Evolutionary conservation across 768 basidiomycete species (phyloP).

Genomic region (Kwoniella botswanensis): DNA sequence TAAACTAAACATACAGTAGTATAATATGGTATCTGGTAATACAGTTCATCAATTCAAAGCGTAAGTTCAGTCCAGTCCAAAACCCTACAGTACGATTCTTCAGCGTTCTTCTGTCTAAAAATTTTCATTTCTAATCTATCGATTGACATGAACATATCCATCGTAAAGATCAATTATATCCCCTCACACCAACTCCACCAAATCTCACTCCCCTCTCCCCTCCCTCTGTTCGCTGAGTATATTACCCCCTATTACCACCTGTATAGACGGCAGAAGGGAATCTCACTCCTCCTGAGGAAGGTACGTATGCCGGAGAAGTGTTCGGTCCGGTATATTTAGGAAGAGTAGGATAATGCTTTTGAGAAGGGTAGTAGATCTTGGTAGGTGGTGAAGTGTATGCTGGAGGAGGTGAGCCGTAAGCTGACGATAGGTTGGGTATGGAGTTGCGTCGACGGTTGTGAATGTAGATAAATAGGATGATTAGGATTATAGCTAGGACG

Average conservation of each 20-base stretch:
- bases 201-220: constrained; percentile 21
- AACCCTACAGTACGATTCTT: too few relatives aligned
- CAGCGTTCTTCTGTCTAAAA: too few relatives aligned
- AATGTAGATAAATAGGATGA: background rate
- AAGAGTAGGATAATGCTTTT: background rate
- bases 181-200: constrained; percentile 32
- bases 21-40: too few relatives aligned
- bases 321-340: constrained; percentile 18
- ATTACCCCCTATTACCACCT: background rate
- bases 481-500: background rate
- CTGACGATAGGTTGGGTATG: too few relatives aligned
- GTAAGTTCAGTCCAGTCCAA: too few relatives aligned
- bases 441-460: background rate
- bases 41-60: too few relatives aligned
- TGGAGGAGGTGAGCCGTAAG: constrained; percentile 7
- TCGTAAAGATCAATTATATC: constrained; percentile 1
- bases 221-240: background rate
- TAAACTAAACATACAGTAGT: too few relatives aligned
- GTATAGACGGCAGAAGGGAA: constrained; percentile 13
- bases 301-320: constrained; percentile 1
- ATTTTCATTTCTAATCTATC: too few relatives aligned
- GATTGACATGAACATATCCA: background rate
- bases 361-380: constrained; percentile 4
- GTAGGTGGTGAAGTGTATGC: background rate
- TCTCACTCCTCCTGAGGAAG: background rate